Evolutionary conservation across 805 yeast genomes (phyloP).

Genomic region (Nakazawaea pomicola): DNA sequence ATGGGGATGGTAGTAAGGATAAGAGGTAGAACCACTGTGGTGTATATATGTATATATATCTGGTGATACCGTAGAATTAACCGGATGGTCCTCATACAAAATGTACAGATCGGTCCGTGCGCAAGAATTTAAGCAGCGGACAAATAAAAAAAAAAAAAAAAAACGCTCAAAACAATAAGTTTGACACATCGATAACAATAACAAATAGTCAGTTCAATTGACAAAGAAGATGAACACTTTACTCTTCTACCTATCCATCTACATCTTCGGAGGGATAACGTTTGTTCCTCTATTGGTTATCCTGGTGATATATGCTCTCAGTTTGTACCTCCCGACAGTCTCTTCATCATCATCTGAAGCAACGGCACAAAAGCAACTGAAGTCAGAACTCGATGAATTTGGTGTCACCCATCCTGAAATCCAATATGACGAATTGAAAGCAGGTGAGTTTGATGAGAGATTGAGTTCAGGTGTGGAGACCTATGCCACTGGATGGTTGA

Average conservation of each 20-base stretch:
- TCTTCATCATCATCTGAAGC: conserved; percentile 17
- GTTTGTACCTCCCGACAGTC: conserved; percentile 26
- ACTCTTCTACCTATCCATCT: conserved; percentile 36
- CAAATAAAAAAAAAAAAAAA: no score
- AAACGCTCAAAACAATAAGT: not conserved
- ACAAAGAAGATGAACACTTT: conserved; percentile 20
- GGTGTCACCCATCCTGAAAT: conserved; percentile 21
- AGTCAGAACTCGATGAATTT: conserved; percentile 17
- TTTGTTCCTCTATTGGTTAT: conserved; percentile 57
- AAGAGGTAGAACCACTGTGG: not conserved
- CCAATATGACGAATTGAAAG: conserved; percentile 39
- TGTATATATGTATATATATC: not conserved
- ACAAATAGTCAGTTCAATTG: not conserved
- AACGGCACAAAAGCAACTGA: conserved; percentile 12
- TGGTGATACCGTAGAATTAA: no score
- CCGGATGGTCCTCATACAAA: no score
- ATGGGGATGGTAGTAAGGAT: not conserved
- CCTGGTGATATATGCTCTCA: conserved; percentile 33
- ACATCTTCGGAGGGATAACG: conserved; percentile 78
- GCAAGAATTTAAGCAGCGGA: not conserved
- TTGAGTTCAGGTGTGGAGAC: conserved; percentile 59
- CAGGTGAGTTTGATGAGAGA: conserved; percentile 62
- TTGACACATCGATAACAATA: no score
- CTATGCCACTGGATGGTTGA: conserved; percentile 69
- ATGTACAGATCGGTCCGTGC: no score